Evolutionary conservation across 495 filamentous ascomycete species (phyloP), one percentile per base, ranked within the genome.

Genomic region (Penicillium paxilli): DNA sequence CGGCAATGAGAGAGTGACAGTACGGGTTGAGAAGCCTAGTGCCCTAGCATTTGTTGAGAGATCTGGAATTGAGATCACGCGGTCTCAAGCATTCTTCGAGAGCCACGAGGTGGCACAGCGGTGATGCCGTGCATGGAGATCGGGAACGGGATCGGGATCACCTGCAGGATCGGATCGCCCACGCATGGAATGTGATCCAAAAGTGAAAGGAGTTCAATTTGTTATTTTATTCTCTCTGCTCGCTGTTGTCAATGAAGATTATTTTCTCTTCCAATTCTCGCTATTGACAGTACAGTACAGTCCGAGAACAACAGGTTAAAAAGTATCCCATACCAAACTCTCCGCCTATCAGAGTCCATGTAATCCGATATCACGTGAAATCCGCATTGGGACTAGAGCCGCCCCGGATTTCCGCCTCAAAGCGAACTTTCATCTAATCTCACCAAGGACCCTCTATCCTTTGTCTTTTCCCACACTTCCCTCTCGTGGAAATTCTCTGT

Each of bases 11-110:
- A 66, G 74, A 40, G 76, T 83, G 17, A 83, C 79, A 0, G 82
- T 83, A 1, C 58, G 55, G 49, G 74, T 81, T n/a, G 74, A 83
- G 55, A 84, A 85, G 63, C 81, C 82, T 2, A 83, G 76, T 57
- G 82, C 82, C 11, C 47, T 85, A 55, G 74, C 80, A 6, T 83
- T 83, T 66, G 80, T 82, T 5, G 69, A 78, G 52, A 64, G 72
- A 51, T 78, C 82, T 16, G 82, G 80, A 5, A 79, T 85, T 6
- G 76, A 84, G 62, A 79, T 85, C 46, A 83, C 80, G 23, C 66
- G 81, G 35, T 71, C 70, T 5, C 66, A 71, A 45, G 66, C 68
- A 3, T 82, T 82, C 59, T 81, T 80, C 52, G 52, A 73, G 28
- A 69, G 60, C 44, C 53, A 62, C 42, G 62, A 59, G 24, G 55